These are phyloP conservation scores for Mycena leptocephala DNA, from an alignment of 768 basidiomycete genomes.

Conservation along the genomic window DNA sequence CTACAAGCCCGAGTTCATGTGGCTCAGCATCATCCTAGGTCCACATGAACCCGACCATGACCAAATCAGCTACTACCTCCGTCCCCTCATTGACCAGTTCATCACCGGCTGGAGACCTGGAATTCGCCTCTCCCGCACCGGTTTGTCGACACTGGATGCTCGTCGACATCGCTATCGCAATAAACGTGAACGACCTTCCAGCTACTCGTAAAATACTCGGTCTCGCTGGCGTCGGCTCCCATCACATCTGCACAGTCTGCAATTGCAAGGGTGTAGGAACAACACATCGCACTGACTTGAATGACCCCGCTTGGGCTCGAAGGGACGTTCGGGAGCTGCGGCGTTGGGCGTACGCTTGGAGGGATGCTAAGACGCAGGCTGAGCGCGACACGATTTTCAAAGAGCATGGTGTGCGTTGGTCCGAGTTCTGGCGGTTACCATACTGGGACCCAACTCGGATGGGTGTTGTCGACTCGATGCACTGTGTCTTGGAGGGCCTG, in stretches of 20 bases:
- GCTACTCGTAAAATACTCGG: constrained; percentile 43
- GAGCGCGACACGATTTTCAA: constrained; percentile 36
- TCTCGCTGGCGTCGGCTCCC: constrained; percentile 36
- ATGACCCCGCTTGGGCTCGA: constrained; percentile 28
- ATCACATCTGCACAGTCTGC: constrained; percentile 48
- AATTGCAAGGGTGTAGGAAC: constrained; percentile 33
- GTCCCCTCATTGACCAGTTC: constrained; percentile 46
- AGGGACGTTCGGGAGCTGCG: constrained; percentile 28
- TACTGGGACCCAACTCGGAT: constrained; percentile 48
- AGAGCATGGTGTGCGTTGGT: constrained; percentile 43
- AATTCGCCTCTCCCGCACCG: constrained; percentile 31
- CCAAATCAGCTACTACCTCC: constrained; percentile 44
- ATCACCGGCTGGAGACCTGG: constrained; percentile 33
- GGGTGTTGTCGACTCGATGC: constrained; percentile 51
- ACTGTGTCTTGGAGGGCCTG: constrained; percentile 44
- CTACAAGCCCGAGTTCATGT: constrained; percentile 50
- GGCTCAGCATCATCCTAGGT: constrained; percentile 46
- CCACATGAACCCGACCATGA: constrained; percentile 45
- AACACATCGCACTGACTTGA: constrained; percentile 31
- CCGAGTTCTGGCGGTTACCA: constrained; percentile 43
- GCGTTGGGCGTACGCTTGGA: constrained; percentile 29
- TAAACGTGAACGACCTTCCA: constrained; percentile 48
- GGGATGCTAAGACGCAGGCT: constrained; percentile 19
- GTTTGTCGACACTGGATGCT: neutral
- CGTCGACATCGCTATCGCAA: constrained; percentile 22